Evolutionary conservation across 2,329 filamentous ascomycete species (phyloP), one percentile per base, ranked within the genome.

Genomic region (Verticillium nubilum): DNA sequence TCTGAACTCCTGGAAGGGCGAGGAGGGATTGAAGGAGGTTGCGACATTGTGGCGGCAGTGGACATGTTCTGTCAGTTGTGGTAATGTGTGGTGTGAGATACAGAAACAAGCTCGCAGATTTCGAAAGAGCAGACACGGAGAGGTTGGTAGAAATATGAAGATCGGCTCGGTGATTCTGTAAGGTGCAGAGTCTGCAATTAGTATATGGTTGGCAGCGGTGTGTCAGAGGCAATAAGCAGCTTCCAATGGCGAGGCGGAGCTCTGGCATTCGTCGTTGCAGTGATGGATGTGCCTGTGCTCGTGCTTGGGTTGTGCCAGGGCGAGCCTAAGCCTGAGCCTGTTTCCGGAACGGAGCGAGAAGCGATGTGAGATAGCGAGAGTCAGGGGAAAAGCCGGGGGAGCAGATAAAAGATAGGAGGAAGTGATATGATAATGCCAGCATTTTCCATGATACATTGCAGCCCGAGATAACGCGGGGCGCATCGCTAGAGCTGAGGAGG

Each of bases 11-110:
- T 79, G 47, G 75, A 73, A 10, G 84, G 85, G 63, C 85, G 81
- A 66, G 84, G 83, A 54, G 85, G 85, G 60, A 87, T 76, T 58
- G 69, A 68, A n/a, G 85, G 84, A 58, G 76, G 75, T 71, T 79
- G 78, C 74, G 56, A 52, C 56, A 57, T 57, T 27, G 79, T 78
- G 57, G 78, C 74, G 62, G 80, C 72, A 66, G 81, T 72, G 65
- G 82, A 79, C 79, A 84, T 85, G 63, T 61, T 69, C 57, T 61
- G 54, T 60, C 58, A 33, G 59, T 65, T 59, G 28, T 52, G 26
- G 4, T 37, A 15, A 17, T 42, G 35, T 23, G 55, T 29, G 27
- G 28, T 47, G 42, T 37, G 9, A 23, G 19, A 13, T 25, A 13
- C 42, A 47, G 42, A 23, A 47, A 25, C n/a, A 47, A 47, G 42